A percentile compares a stretch with the other conserved stretches of the same genome.
Conservation (phyloP, 2,329 filamentous ascomycete species). For the Aspergillus cejpii region DNA sequence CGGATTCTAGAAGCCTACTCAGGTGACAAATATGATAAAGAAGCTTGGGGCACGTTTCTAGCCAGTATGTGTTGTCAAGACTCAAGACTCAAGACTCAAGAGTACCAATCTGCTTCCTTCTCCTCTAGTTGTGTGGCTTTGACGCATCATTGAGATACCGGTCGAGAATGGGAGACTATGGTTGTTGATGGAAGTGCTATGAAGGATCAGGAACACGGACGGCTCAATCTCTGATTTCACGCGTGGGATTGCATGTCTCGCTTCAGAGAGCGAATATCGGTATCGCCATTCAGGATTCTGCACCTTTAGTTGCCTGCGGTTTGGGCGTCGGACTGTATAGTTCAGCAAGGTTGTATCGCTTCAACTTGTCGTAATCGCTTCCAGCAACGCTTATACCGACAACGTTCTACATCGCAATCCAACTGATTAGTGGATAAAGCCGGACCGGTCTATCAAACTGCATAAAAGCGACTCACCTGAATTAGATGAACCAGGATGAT, state of each 20-base stretch:
- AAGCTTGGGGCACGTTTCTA: background rate
- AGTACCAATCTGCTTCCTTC: background rate
- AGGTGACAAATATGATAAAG: background rate
- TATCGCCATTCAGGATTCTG: slow-evolving; percentile 2
- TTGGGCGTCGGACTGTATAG: slow-evolving; percentile 48
- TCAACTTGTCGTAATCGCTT: slow-evolving; percentile 54
- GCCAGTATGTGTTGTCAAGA: background rate
- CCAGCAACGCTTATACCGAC: slow-evolving; percentile 59
- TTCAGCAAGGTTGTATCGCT: slow-evolving; percentile 58
- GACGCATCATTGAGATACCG: too few relatives aligned
- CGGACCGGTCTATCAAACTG: slow-evolving; percentile 3
- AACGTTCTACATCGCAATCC: slow-evolving; percentile 45
- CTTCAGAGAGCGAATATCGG: background rate
- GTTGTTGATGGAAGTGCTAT: too few relatives aligned
- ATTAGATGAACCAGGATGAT: slow-evolving; percentile 58
- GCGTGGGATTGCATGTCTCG: too few relatives aligned
- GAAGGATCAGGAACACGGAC: too few relatives aligned
- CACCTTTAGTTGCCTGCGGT: slow-evolving; percentile 11
- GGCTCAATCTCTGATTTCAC: too few relatives aligned
- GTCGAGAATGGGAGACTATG: too few relatives aligned
- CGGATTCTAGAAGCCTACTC: background rate
- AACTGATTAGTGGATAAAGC: slow-evolving; percentile 12
- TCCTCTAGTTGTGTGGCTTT: background rate
- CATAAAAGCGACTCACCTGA: slow-evolving; percentile 43
- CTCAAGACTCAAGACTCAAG: background rate